phyloP scores from a whole-genome alignment of 108 stramenopile genomes.

The Discostella pseudostelligera region DNA sequence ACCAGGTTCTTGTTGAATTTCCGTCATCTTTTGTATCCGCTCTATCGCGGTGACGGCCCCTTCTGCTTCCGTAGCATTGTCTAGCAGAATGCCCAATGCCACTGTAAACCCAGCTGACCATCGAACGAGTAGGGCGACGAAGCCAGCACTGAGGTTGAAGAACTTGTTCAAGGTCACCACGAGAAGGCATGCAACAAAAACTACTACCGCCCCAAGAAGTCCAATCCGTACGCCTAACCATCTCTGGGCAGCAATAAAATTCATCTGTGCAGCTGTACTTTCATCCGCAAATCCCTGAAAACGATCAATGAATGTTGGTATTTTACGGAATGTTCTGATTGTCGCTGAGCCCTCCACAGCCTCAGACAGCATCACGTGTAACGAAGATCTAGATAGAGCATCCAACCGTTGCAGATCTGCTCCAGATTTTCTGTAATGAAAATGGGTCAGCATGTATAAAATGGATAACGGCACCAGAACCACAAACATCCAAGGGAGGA shows the following conservation, averaged over 20 bases:
- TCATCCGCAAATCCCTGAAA: constrained; percentile 55
- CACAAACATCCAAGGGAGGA: constrained; percentile 74
- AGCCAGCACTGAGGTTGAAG: constrained; percentile 55
- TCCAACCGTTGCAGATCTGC: constrained; percentile 84
- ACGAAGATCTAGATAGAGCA: constrained; percentile 70
- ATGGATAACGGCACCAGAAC: constrained; percentile 55
- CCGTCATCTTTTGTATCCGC: constrained; percentile 74
- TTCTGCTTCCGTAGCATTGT: constrained; percentile 70
- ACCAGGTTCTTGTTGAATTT: constrained; percentile 60
- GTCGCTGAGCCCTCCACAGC: constrained; percentile 81
- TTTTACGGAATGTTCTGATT: constrained; percentile 66
- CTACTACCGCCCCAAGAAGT: constrained; percentile 69
- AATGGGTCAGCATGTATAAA: constrained; percentile 61
- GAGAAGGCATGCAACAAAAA: constrained; percentile 57
- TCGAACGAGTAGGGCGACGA: constrained; percentile 73
- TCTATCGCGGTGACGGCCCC: constrained; percentile 85
- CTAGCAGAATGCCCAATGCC: constrained; percentile 73
- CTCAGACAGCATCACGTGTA: constrained; percentile 81
- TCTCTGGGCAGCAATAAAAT: constrained; percentile 76
- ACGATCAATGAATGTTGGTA: constrained; percentile 45
- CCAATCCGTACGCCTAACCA: constrained; percentile 87
- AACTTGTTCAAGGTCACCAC: constrained; percentile 59
- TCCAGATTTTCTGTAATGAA: constrained; percentile 71
- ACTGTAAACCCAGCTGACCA: constrained; percentile 82
- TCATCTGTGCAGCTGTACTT: constrained; percentile 66